Evolutionary conservation across 2,329 filamentous ascomycete genomes (phyloP), one percentile per base, ranked within the genome.

Genomic region (Penicillium sp.): DNA sequence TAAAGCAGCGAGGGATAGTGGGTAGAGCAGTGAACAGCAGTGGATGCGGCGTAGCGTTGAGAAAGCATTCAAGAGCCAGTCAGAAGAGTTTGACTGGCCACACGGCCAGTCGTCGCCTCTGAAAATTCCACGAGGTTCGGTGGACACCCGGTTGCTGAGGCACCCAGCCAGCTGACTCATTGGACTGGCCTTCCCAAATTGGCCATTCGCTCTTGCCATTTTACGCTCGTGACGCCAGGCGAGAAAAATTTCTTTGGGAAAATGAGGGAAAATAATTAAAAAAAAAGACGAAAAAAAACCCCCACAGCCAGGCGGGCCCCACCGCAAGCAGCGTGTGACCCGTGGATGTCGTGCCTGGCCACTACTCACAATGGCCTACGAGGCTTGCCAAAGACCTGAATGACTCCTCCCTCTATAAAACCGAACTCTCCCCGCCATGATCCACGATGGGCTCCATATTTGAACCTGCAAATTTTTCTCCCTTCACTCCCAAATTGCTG

Each of bases 281-380:
- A 54, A 60, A 60, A 56, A 54, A 57, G 17, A 38, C n/a, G 34
- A 41, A 45, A 50, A 55, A n/a, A 47, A 52, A 38, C 50, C 20
- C 20, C 50, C 50, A 53, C 50, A 53, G 50, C 38, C 15, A 42
- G n/a, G n/a, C 14, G 35, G n/a, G 50, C 62, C 64, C 62, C 65
- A 66, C 57, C 63, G 56, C 52, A 57, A 49, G 31, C 43, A 63
- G 55, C 66, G 58, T 65, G 63, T 67, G 66, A 68, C 64, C 64
- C 63, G 49, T 62, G 59, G 66, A 60, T 61, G 61, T 59, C 58
- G 65, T 68, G 56, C 58, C 65, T 67, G 65, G 64, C 54, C 55
- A 61, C 48, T 49, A 45, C 38, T 31, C 49, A 28, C 49, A 52
- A 39, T 22, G 35, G 35, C 37, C 25, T 45, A 22, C 42, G 42